Base-by-base conservation (phyloP, 1,284 basidiomycete genomes). In the Hemileia vastatrix region DNA sequence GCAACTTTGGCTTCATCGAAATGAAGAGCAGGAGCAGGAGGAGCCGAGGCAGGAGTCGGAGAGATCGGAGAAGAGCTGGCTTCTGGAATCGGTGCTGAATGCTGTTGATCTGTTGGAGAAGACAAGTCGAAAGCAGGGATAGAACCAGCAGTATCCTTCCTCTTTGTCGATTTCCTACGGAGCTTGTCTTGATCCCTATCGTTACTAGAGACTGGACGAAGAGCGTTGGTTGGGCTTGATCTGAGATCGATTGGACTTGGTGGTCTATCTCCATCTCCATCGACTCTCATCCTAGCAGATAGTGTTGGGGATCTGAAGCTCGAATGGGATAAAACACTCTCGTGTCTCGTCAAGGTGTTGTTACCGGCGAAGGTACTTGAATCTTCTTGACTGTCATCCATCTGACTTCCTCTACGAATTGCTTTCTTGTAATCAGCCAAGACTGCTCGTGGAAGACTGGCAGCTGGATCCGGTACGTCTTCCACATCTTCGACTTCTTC, bases 371-470 rank as follows among this genome's bases (percentile, higher is more conserved):
- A 40, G 15, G 36, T 40, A 15, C 36, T 40, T 9, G 36, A 40
- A 40, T 40, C 36, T 9, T 40, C 36, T 40, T 40, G 36, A 15
- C 36, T 40, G 8, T 15, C 36, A 27, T 27, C 27, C 11, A 40
- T 15, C 11, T 40, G 8, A 40, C 36, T 40, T 40, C 36, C 62
- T 21, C 48, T 52, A 15, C 68, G 52, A 24, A 72, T 56, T 5
- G 69, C 69, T 6, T 65, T 65, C 55, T 70, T 67, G 66, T 71
- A 72, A 53, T 72, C 70, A 27, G 70, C 66, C 68, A 70, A 65
- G 33, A 70, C 44, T 43, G 66, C 64, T 57, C 65, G 65, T 9
- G 71, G 67, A 24, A 72, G 48, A 55, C 67, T 69, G 6, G 68
- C 70, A 9, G 70, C 68, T 1, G 69, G 68, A 49, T 72, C 71